Percentiles rank a stretch among this genome's conserved stretches.
These are phyloP conservation scores for Dactylonectria macrodidyma DNA, from an alignment of 2,329 filamentous ascomycete species.

Conservation along the genomic window DNA sequence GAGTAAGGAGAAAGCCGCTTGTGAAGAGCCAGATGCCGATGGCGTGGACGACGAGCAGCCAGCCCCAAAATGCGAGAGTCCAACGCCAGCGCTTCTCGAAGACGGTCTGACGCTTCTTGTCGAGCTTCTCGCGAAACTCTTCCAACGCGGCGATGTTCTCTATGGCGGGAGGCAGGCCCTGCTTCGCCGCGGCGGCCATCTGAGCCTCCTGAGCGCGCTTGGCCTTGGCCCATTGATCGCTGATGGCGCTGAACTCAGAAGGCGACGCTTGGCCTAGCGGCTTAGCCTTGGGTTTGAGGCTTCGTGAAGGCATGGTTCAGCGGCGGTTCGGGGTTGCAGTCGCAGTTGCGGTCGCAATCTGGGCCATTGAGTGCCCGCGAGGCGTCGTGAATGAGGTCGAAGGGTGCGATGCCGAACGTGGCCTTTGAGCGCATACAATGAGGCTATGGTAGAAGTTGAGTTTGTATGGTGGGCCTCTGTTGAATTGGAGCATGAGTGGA, in stretches of 20 bases:
- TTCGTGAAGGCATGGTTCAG: conserved; percentile 48
- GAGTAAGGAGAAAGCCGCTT: conserved; percentile 92
- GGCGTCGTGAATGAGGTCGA: conserved; percentile 28
- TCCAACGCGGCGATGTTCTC: conserved; percentile 58
- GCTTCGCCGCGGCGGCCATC: conserved; percentile 52
- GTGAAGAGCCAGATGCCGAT: conserved; percentile 93
- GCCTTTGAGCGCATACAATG: conserved; percentile 37
- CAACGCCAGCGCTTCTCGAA: conserved; percentile 70
- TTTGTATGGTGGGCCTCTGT: conserved; percentile 44
- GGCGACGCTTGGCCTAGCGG: conserved; percentile 32
- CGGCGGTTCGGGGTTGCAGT: conserved; percentile 29
- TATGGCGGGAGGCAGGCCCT: conserved; percentile 51
- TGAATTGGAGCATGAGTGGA: conserved; percentile 12
- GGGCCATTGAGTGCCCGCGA: conserved; percentile 48
- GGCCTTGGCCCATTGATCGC: conserved; percentile 67
- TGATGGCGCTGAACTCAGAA: conserved; percentile 67
- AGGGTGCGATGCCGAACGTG: conserved; percentile 32
- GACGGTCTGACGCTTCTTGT: conserved; percentile 62
- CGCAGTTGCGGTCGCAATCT: conserved; percentile 31
- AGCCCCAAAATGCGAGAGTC: conserved; percentile 77
- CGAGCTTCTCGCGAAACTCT: conserved; percentile 62
- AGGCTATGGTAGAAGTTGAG: conserved; percentile 30
- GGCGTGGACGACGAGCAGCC: conserved; percentile 81
- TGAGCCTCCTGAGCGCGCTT: conserved; percentile 64
- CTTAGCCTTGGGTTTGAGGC: conserved; percentile 46